A percentile compares a stretch with the other conserved stretches of the same genome.
Conservation (phyloP, 192 early-diverging fungal species). For the Pilaira anomala region DNA sequence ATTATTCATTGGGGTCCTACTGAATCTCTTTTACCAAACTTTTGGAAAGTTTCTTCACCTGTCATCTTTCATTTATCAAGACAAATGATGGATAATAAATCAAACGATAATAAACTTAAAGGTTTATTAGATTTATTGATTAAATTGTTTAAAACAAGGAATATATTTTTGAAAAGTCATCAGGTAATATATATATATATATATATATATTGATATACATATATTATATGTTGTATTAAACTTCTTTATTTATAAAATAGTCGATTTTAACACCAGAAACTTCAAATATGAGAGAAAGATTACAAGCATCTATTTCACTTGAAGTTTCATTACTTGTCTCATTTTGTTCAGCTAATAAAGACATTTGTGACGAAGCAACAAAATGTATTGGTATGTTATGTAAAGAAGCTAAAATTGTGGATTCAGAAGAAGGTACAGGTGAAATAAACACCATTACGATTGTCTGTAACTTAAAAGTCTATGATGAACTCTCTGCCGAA, state of each 20-base stretch:
- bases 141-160: slow-evolving; percentile 56
- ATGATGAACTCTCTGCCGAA: slow-evolving; percentile 50
- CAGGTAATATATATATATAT: background rate
- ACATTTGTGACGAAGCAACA: slow-evolving; percentile 50
- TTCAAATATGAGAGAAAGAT: slow-evolving; percentile 57
- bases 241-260: background rate
- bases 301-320: slow-evolving; percentile 59
- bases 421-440: slow-evolving; percentile 40
- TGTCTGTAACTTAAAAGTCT: slow-evolving; percentile 59
- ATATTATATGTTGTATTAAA: background rate
- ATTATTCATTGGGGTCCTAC: slow-evolving; percentile 78
- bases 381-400: slow-evolving; percentile 64
- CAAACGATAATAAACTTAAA: slow-evolving; percentile 55
- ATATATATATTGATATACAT: background rate
- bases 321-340: slow-evolving; percentile 72
- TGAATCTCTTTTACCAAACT: slow-evolving; percentile 47
- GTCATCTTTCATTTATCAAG: slow-evolving; percentile 62
- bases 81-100: slow-evolving; percentile 69
- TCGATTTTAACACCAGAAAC: slow-evolving; percentile 41
- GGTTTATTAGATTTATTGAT: slow-evolving; percentile 58
- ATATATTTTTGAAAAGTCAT: slow-evolving; percentile 39
- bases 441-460: slow-evolving; percentile 45
- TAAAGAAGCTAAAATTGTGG: slow-evolving; percentile 63
- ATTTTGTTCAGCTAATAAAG: slow-evolving; percentile 63
- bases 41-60: slow-evolving; percentile 67